Evolutionary conservation across 108 stramenopile species (phyloP).

Genomic region (Mediolabrus comicus): DNA sequence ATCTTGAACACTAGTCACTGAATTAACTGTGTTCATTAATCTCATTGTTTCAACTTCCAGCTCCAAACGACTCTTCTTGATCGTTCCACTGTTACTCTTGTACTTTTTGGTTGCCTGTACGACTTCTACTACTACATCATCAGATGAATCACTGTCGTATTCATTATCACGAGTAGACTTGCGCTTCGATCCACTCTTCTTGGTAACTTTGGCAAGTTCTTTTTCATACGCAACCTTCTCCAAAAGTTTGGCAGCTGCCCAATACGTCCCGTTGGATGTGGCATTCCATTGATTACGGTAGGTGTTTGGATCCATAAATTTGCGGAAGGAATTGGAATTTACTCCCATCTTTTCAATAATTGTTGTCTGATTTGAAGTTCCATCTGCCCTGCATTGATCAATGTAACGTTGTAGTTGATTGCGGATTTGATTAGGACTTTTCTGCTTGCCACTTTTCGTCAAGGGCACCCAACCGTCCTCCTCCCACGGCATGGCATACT

Average conservation of each 20-base stretch:
- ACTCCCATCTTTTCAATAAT: constrained; percentile 14
- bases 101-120: constrained; percentile 3
- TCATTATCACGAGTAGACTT: constrained; percentile 2
- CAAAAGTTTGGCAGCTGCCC: constrained; percentile 13
- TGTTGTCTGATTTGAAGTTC: constrained; percentile 6
- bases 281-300: constrained; percentile 12
- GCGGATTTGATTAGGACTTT: constrained; percentile 15
- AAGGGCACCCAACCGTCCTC: constrained; percentile 10
- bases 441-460: constrained; percentile 15
- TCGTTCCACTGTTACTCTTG: neutral
- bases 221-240: constrained; percentile 3
- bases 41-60: neutral
- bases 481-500: constrained; percentile 12
- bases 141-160: neutral
- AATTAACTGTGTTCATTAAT: constrained; percentile 4
- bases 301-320: constrained; percentile 8
- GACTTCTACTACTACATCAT: neutral
- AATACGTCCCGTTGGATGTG: constrained; percentile 13
- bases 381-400: constrained; percentile 10
- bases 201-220: constrained; percentile 1
- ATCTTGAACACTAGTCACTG: constrained; percentile 12
- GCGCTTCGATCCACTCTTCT: constrained; percentile 4
- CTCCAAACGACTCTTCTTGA: neutral
- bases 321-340: constrained; percentile 14
- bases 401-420: constrained; percentile 26